Base-by-base conservation (phyloP, 345 rosid species). In the Mangifera indica region DNA sequence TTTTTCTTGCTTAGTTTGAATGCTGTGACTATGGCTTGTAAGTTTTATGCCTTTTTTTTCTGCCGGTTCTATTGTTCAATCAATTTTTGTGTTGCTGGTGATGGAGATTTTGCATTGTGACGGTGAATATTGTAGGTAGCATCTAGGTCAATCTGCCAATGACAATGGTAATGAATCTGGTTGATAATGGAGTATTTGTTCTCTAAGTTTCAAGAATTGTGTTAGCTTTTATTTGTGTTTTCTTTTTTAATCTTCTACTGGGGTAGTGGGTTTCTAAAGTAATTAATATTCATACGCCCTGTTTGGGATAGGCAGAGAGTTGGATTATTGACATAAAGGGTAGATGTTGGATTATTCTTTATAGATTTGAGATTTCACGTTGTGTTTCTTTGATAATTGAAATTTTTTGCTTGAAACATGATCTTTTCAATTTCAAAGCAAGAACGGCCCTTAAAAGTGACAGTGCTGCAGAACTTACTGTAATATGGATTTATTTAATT, bases 141-240 rank as follows among this genome's bases (percentile, higher is more conserved):
- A n/a, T n/a, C n/a, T n/a, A n/a, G n/a, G n/a, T n/a, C n/a, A n/a
- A n/a, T n/a, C n/a, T n/a, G n/a, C n/a, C n/a, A n/a, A n/a, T n/a
- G n/a, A n/a, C n/a, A n/a, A n/a, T n/a, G n/a, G n/a, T n/a, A n/a
- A n/a, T n/a, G n/a, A n/a, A n/a, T n/a, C n/a, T n/a, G n/a, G n/a
- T n/a, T n/a, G n/a, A n/a, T n/a, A n/a, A n/a, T n/a, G 26, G 72
- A 69, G 66, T 68, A 74, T 60, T 66, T 72, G 63, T 59, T 70
- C 53, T 72, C 64, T 72, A 63, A 70, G 72, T 69, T 70, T 46
- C 72, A 79, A 15, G 84, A 79, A 78, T 79, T 76, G 74, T 81
- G 76, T 55, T 82, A 69, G 84, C 20, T 60, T 74, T 71, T 70
- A 71, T 73, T 73, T 64, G 55, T 64, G 71, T 74, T 67, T 7